Percentiles rank a stretch among this genome's conserved stretches.
phyloP scores from a whole-genome alignment of 257 asterid genomes.

The Capsicum baccatum region DNA sequence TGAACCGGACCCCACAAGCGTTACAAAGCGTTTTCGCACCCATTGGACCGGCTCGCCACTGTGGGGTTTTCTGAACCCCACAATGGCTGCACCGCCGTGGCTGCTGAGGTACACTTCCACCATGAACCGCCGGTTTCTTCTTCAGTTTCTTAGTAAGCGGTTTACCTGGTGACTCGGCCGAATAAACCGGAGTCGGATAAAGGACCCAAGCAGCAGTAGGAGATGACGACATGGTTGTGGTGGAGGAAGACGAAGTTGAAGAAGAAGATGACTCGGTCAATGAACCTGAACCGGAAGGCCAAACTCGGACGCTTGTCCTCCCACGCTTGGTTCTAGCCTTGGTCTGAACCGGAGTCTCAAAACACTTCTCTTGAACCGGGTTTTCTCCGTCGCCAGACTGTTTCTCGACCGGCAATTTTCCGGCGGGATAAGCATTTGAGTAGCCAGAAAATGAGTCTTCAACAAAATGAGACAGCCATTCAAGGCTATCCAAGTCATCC shows the following conservation, averaged over 20 bases:
- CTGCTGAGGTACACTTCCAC: conserved; percentile 48
- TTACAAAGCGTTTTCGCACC: conserved; percentile 96
- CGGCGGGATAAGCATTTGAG: conserved; percentile 45
- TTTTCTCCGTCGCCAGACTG: background rate
- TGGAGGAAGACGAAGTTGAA: conserved; percentile 60
- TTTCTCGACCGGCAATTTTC: conserved; percentile 29
- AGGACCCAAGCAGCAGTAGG: conserved; percentile 32
- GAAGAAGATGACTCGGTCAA: conserved; percentile 56
- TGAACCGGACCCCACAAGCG: conserved; percentile 91
- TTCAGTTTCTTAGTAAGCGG: conserved; percentile 48
- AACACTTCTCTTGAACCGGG: conserved; percentile 29
- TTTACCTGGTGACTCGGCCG: conserved; percentile 48
- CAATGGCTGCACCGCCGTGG: conserved; percentile 88
- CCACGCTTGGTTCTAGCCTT: conserved; percentile 82
- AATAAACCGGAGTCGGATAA: conserved; percentile 45
- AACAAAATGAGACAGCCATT: conserved; percentile 90
- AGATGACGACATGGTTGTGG: conserved; percentile 58
- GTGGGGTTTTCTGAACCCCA: conserved; percentile 93
- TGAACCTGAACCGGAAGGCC: conserved; percentile 67
- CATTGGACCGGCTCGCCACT: conserved; percentile 95
- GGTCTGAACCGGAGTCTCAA: conserved; percentile 63
- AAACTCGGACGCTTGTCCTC: conserved; percentile 60
- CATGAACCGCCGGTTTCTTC: conserved; percentile 35
- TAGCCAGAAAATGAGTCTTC: conserved; percentile 74
- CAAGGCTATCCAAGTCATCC: conserved; percentile 83